These are phyloP conservation scores for Penicillium mononematosum DNA, from an alignment of 495 filamentous ascomycete species.

Conservation along the genomic window DNA sequence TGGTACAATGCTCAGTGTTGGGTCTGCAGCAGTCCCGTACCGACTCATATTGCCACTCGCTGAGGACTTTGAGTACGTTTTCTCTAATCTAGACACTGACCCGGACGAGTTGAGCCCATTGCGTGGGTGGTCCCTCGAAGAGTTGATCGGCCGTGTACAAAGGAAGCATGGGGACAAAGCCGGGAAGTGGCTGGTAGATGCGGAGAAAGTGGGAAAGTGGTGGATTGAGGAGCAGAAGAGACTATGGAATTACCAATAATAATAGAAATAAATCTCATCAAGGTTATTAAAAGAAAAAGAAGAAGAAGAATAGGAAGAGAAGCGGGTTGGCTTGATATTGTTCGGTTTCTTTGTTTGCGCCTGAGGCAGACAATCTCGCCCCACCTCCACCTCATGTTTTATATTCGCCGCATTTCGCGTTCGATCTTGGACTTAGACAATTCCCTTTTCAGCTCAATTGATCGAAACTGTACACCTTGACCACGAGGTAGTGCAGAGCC, in stretches of 20 bases:
- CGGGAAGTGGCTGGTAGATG: slow-evolving; percentile 38
- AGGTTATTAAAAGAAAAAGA: not conserved
- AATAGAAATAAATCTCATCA: not conserved
- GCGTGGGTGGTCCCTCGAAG: slow-evolving; percentile 32
- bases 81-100: slow-evolving; percentile 36
- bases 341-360: slow-evolving; percentile 18
- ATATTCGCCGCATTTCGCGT: slow-evolving; percentile 5
- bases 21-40: slow-evolving; percentile 40
- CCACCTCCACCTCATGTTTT: slow-evolving; percentile 23
- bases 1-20: slow-evolving; percentile 41
- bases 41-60: slow-evolving; percentile 43
- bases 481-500: not conserved
- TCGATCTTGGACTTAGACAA: not conserved
- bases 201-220: slow-evolving; percentile 39
- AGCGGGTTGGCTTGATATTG: slow-evolving; percentile 15
- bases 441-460: not conserved
- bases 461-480: not conserved
- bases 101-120: slow-evolving; percentile 35
- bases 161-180: slow-evolving; percentile 35
- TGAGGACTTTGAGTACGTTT: slow-evolving; percentile 38
- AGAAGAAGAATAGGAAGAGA: slow-evolving; percentile 11
- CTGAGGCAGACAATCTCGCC: slow-evolving; percentile 22
- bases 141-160: slow-evolving; percentile 27
- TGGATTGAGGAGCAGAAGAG: slow-evolving; percentile 36
- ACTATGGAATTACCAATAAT: slow-evolving; percentile 29